These are phyloP conservation scores for Pyronema omphalodes DNA, from an alignment of 495 filamentous ascomycete genomes.

Conservation along the genomic window DNA sequence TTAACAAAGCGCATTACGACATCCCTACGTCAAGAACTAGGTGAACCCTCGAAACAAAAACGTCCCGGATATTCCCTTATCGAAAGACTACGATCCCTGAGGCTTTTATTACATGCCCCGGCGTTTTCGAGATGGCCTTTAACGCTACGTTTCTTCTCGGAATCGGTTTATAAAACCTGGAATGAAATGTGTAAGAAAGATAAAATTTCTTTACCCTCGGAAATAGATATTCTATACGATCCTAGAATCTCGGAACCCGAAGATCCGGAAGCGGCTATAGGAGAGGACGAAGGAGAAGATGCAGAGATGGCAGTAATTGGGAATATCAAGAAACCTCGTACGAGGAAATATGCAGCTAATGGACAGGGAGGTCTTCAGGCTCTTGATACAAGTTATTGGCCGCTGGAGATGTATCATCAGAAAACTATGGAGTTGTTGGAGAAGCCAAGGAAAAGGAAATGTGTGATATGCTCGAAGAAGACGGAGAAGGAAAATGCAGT, in stretches of 20 bases:
- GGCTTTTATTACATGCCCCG: slow-evolving; percentile 55
- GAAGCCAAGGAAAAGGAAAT: slow-evolving; percentile 27
- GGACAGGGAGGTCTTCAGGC: slow-evolving; percentile 32
- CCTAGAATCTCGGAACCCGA: neutral
- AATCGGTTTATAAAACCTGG: slow-evolving; percentile 54
- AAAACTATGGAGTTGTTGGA: slow-evolving; percentile 47
- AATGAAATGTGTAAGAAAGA: slow-evolving; percentile 36
- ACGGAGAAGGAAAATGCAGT: slow-evolving; percentile 35
- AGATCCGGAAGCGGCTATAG: neutral
- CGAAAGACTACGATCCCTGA: slow-evolving; percentile 35
- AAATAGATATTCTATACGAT: slow-evolving; percentile 40
- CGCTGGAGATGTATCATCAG: slow-evolving; percentile 46
- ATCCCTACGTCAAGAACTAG: slow-evolving; percentile 27
- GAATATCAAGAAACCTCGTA: slow-evolving; percentile 13
- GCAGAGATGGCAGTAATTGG: slow-evolving; percentile 6
- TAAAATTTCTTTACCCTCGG: slow-evolving; percentile 30
- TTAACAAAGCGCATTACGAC: slow-evolving; percentile 51
- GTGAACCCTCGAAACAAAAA: slow-evolving; percentile 26
- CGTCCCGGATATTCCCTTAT: slow-evolving; percentile 38
- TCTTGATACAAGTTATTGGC: slow-evolving; percentile 47
- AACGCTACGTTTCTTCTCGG: slow-evolving; percentile 56
- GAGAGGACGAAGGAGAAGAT: slow-evolving; percentile 1
- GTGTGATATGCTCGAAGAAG: slow-evolving; percentile 41
- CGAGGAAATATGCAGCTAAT: slow-evolving; percentile 1
- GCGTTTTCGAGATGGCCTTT: slow-evolving; percentile 74